Conservation (phyloP, 306 rosid genomes). For the Inga oerstediana region DNA sequence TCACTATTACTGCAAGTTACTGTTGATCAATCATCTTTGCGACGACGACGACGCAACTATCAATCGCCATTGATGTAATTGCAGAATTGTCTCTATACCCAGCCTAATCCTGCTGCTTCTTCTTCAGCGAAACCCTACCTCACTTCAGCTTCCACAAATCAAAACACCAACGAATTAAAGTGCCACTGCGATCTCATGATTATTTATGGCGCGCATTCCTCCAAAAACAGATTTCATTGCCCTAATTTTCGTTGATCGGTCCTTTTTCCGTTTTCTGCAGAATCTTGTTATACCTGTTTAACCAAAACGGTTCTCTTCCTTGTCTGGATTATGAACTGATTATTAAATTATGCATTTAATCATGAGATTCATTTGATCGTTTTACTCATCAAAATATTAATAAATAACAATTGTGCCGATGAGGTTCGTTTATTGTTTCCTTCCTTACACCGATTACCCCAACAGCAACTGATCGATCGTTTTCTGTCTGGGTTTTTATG, state of each 20-base stretch:
- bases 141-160: background rate
- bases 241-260: conserved; percentile 1
- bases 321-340: background rate
- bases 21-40: background rate
- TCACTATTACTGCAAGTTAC: background rate
- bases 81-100: background rate
- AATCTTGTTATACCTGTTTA: background rate
- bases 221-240: background rate
- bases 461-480: background rate
- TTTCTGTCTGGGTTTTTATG: background rate
- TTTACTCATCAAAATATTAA: background rate
- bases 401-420: background rate
- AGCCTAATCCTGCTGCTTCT: background rate
- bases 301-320: background rate
- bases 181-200: conserved; percentile 4
- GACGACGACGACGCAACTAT: background rate
- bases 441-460: background rate
- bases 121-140: background rate
- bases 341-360: background rate
- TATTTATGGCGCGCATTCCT: background rate
- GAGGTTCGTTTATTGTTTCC: background rate
- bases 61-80: background rate
- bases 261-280: conserved; percentile 20
- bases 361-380: background rate
- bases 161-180: background rate